Conservation (phyloP, 306 rosid genomes). For the Glycyrrhiza uralensis region DNA sequence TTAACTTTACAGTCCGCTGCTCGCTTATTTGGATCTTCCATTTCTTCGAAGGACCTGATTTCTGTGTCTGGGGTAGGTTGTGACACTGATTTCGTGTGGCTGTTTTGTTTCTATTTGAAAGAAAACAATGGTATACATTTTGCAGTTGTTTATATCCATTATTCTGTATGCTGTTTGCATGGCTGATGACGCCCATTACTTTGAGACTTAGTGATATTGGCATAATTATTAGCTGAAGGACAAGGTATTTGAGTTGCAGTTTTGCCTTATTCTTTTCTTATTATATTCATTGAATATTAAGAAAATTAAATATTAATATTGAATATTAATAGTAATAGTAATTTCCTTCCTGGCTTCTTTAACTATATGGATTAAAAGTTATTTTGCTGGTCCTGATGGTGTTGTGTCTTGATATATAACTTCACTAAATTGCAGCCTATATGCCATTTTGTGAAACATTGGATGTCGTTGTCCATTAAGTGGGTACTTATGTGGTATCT, state of each 20-base stretch:
- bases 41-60: conserved; percentile 70
- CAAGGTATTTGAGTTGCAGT: not conserved
- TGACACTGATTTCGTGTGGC: not conserved
- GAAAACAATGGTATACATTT: not conserved
- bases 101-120: conserved; percentile 7
- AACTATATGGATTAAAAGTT: not conserved
- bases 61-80: conserved; percentile 86
- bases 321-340: too few relatives aligned
- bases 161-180: not conserved
- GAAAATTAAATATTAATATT: too few relatives aligned
- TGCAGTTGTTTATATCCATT: not conserved
- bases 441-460: conserved; percentile 1
- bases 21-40: conserved; percentile 85
- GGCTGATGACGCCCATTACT: not conserved
- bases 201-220: not conserved
- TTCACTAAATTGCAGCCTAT: not conserved
- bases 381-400: not conserved
- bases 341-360: not conserved
- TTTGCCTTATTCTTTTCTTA: not conserved
- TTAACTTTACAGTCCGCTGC: conserved; percentile 77
- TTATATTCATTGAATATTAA: too few relatives aligned
- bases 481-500: not conserved
- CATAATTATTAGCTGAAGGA: conserved; percentile 12
- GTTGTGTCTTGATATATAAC: not conserved
- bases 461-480: conserved; percentile 21